A percentile compares a stretch with the other conserved stretches of the same genome.
Evolutionary conservation across 2,329 filamentous ascomycete species (phyloP).

Genomic region (Microsporum audouinii): DNA sequence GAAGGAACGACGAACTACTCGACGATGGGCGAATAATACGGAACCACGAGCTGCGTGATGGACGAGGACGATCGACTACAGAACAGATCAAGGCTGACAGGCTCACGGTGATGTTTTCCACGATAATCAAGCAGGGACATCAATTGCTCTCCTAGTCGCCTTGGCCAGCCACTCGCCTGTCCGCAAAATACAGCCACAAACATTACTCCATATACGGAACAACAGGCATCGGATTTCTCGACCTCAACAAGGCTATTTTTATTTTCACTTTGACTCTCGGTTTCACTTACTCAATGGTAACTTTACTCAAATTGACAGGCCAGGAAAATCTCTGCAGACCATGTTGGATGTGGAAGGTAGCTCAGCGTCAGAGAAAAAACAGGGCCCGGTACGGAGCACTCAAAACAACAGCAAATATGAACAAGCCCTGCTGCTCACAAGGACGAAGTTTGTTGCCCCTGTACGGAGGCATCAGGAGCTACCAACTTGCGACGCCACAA

Average conservation of each 20-base stretch:
- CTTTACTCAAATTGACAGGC: not conserved
- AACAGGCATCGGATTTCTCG: not conserved
- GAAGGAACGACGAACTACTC: not conserved
- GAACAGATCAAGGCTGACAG: not conserved
- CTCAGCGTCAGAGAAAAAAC: not conserved
- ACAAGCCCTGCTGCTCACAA: not conserved
- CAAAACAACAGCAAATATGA: not conserved
- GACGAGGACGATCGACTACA: not conserved
- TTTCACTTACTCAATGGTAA: not conserved
- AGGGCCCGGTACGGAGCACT: not conserved
- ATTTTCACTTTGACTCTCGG: not conserved
- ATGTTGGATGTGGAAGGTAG: slow-evolving; percentile 1
- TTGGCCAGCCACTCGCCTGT: not conserved
- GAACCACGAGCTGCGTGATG: not conserved
- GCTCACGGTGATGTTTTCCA: not conserved
- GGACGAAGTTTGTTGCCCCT: not conserved
- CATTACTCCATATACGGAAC: not conserved
- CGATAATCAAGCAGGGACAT: not conserved
- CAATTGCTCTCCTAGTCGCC: not conserved
- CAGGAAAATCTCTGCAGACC: not conserved
- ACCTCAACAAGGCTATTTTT: not conserved
- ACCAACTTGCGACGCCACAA: not conserved
- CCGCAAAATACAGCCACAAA: not conserved
- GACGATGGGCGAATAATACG: too few species aligned
- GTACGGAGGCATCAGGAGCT: not conserved